Base-by-base conservation (phyloP, 768 basidiomycete species). In the Termitomyces sp. region DNA sequence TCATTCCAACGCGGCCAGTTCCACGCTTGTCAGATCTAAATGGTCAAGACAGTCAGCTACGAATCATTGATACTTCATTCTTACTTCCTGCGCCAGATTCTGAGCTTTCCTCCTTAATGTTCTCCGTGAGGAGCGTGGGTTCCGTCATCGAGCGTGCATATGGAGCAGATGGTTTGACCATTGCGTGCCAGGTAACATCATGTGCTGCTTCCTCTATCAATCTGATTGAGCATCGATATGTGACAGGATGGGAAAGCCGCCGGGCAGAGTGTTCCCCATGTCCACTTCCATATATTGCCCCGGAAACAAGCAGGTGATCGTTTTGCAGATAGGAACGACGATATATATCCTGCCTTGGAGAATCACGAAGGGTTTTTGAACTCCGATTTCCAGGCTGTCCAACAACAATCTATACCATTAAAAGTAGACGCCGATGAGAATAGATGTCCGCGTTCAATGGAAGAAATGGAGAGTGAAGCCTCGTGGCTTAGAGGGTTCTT, bases 271-370 rank as follows among this genome's bases (percentile, higher is more conserved):
- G 84, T 93, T n/a, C 85, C 92, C 1, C 97, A 98, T 67, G 92
- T 98, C n/a, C 97, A 99, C 71, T 88, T 97, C 63, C 97, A 99
- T 68, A 72, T 98, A 29, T 73, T 99, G 5, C 97, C 97, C 22
- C 85, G 96, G 2, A 86, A 86, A 65, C 73, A 79, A 32, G 76
- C 74, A 47, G 87, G 86, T 12, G 90, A 92, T 70, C 74, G 71
- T 22, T 92, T 90, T 67, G 75, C 82, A 20, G 73, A 68, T 13
- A 74, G 73, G 54, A 88, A 85, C 64, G 89, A 92, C 68, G 83
- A 82, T n/a, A 70, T 93, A 42, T 92, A 97, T 71, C 89, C 88
- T 3, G 85, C 79, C 2, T 69, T 98, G 14, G 94, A 96, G 68
- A 71, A 70, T 1, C 76, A 81, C 5, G 89, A 92, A 71, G 76